Evolutionary conservation across 2,329 filamentous ascomycete species (phyloP).

Genomic region (Fusarium chuoi): DNA sequence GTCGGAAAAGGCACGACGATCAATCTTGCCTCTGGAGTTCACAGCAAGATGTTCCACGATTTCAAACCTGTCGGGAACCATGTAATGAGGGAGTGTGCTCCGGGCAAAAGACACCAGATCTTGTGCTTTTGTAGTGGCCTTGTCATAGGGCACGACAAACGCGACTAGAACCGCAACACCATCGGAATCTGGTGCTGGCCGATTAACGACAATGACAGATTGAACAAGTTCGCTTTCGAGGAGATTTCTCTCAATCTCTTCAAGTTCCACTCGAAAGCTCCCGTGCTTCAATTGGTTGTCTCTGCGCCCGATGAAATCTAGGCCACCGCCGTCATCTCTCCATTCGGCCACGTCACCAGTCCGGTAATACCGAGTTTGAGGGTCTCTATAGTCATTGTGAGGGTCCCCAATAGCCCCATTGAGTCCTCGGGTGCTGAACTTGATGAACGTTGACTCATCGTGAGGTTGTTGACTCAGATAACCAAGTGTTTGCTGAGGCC

Average conservation of each 20-base stretch:
- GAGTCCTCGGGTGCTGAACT: accelerated
- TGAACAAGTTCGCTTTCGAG: background rate
- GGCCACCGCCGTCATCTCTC: background rate
- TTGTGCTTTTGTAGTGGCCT: background rate
- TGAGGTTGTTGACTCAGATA: background rate
- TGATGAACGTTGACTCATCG: accelerated
- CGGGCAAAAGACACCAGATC: background rate
- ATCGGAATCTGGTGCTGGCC: background rate
- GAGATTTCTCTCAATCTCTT: background rate
- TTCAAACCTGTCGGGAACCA: background rate
- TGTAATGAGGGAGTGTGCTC: background rate
- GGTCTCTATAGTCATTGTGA: background rate
- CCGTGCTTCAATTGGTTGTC: background rate
- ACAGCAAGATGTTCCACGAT: background rate
- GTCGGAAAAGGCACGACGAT: background rate
- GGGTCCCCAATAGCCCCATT: background rate
- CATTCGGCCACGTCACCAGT: constrained; percentile 1
- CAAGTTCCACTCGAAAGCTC: background rate
- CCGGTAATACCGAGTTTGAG: background rate
- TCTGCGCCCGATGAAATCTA: background rate
- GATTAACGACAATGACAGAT: background rate
- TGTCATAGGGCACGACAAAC: background rate
- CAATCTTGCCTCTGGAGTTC: background rate
- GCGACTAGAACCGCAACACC: background rate
- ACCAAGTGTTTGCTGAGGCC: background rate